A percentile compares a stretch with the other conserved stretches of the same genome.
Evolutionary conservation across 1,284 basidiomycete species (phyloP).

Genomic region (Austroboletus niveus): DNA sequence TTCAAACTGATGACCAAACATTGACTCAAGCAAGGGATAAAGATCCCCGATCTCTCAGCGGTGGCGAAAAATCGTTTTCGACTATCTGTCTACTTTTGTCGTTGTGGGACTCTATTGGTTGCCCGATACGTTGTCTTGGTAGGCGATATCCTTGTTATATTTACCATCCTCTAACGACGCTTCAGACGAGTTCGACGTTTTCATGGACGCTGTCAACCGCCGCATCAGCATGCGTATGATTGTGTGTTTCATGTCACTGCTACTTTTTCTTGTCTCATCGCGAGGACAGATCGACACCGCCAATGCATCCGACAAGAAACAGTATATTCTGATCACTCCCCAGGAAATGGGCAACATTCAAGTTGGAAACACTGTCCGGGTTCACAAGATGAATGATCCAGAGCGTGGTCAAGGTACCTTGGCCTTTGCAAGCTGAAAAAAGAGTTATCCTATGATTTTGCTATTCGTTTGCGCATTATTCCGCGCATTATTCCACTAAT

Average conservation of each 20-base stretch:
- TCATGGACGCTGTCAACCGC: constrained; percentile 94
- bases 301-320: constrained; percentile 78
- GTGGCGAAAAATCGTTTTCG: constrained; percentile 96
- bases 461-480: background rate
- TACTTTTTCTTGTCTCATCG: constrained; percentile 3
- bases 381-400: constrained; percentile 80
- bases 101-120: constrained; percentile 93
- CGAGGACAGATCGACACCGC: constrained; percentile 80
- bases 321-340: constrained; percentile 92
- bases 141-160: constrained; percentile 16
- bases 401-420: constrained; percentile 64
- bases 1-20: constrained; percentile 77
- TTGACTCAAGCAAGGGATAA: constrained; percentile 65
- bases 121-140: constrained; percentile 94
- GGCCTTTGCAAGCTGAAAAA: background rate
- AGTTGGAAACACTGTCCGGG: constrained; percentile 61
- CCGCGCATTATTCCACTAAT: background rate
- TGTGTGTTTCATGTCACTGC: constrained; percentile 43
- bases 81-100: constrained; percentile 93
- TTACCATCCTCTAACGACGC: background rate
- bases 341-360: constrained; percentile 75
- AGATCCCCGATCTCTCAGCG: constrained; percentile 81
- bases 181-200: constrained; percentile 88
- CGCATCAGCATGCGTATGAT: constrained; percentile 92
- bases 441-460: background rate